Base-by-base conservation (phyloP, 2,329 filamentous ascomycete genomes). In the Colletotrichum spaethianum region DNA sequence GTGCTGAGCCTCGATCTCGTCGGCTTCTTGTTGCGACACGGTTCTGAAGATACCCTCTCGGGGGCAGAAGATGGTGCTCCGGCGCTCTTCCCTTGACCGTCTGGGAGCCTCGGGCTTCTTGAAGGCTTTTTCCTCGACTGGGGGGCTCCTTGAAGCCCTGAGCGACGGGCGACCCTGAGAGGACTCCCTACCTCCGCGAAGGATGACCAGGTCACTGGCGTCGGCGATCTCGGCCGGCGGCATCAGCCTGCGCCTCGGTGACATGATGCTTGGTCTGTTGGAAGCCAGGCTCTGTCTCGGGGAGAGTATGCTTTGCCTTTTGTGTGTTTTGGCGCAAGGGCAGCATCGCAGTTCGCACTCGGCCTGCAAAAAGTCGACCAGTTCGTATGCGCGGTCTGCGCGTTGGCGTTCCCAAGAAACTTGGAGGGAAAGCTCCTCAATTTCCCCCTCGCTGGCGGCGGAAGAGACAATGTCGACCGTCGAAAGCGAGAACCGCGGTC, bases 331-430 rank as follows among this genome's bases (percentile, higher is more conserved):
- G 72, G 84, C 87, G 78, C 91, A 92, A 1, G 88, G 84, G 82
- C 93, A 94, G 80, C 88, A 90, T 57, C 88, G 87, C 74, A 95
- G 87, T 61, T 90, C 87, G 79, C 92, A 94, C 79, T 96, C 93
- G 66, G 93, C 88, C 78, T 93, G 90, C 79, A 95, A 85, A 80
- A 94, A 95, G 40, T 95, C 92, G 59, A 94, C 86, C 77, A 93
- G 89, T 72, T 94, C 93, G 74, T 92, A 86, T 0, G 93, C 92
- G 9, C 92, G 88, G 73, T 93, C 87, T 12, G 93, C 91, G 66
- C 92, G 86, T 78, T 89, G 88, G 82, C 88, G 83, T 80, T 89
- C 89, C 87, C 88, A 91, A 68, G 87, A 83, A 77, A 88, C 84
- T 65, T 88, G 82, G 7, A 82, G 82, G 0, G 83, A 83, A 50